A percentile compares a stretch with the other conserved stretches of the same genome.
These are phyloP conservation scores for Camelina neglecta DNA, from an alignment of 345 rosid species.

Conservation along the genomic window DNA sequence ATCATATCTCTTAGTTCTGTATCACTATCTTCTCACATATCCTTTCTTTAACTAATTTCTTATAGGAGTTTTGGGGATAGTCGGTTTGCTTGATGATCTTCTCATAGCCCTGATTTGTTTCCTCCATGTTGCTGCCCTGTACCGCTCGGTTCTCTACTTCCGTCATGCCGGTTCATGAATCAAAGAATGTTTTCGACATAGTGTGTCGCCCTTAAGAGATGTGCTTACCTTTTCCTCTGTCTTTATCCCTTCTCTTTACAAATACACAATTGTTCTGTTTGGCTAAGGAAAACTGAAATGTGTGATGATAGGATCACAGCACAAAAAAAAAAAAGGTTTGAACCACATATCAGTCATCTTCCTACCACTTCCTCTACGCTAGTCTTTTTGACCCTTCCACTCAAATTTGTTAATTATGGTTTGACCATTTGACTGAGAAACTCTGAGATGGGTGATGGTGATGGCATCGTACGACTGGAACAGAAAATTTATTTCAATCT, in stretches of 20 bases:
- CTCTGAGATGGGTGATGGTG: neutral
- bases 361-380: neutral
- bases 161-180: constrained; percentile 75
- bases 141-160: constrained; percentile 78
- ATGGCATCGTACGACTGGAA: constrained; percentile 19
- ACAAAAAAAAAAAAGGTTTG: constrained; percentile 7
- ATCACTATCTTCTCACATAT: constrained; percentile 19
- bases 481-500: neutral
- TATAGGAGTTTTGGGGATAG: constrained; percentile 69
- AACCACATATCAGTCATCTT: constrained; percentile 15
- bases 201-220: neutral
- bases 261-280: constrained; percentile 27
- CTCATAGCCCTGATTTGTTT: constrained; percentile 64
- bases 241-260: constrained; percentile 5
- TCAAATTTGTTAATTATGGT: neutral
- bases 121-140: constrained; percentile 86
- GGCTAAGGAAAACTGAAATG: constrained; percentile 23
- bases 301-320: constrained; percentile 10
- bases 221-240: constrained; percentile 17
- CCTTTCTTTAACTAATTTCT: neutral
- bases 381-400: constrained; percentile 37
- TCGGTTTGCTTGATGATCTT: constrained; percentile 84
- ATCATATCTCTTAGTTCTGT: neutral
- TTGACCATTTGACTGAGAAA: constrained; percentile 28
- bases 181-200: constrained; percentile 3